Evolutionary conservation across 208 protist species (phyloP).

Genomic region (Trypanosoma platydactyli): DNA sequence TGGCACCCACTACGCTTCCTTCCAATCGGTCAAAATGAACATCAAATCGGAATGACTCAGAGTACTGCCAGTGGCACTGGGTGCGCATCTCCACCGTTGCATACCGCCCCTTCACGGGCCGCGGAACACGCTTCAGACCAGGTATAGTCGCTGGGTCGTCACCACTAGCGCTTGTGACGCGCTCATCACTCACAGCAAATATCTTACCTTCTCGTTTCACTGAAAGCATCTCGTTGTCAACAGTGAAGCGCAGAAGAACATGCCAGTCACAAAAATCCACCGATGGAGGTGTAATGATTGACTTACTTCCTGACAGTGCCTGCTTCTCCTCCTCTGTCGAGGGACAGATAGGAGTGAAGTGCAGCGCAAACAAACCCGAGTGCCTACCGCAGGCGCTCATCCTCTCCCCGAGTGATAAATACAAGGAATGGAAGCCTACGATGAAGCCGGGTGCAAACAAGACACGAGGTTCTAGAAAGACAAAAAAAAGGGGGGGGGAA

Average conservation of each 20-base stretch:
- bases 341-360: constrained; percentile 73
- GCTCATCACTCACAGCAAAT: constrained; percentile 64
- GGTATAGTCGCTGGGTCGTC: constrained; percentile 60
- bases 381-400: constrained; percentile 45
- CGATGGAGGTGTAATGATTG: constrained; percentile 30
- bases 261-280: constrained; percentile 82
- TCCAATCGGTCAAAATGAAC: constrained; percentile 78
- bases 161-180: constrained; percentile 35
- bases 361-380: constrained; percentile 80
- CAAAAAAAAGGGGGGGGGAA: constrained; percentile 1
- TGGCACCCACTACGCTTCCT: constrained; percentile 57
- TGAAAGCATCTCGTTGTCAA: constrained; percentile 78
- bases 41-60: constrained; percentile 58
- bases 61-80: constrained; percentile 28
- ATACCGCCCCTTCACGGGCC: constrained; percentile 53
- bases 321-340: constrained; percentile 31
- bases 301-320: not conserved
- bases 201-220: constrained; percentile 76
- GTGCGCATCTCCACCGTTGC: constrained; percentile 36
- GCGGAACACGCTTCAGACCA: constrained; percentile 56
- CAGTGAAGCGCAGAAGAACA: constrained; percentile 74
- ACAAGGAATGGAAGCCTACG: constrained; percentile 2
- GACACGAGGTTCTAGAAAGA: not conserved
- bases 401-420: not conserved
- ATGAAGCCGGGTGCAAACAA: not conserved